A percentile compares a stretch with the other conserved stretches of the same genome.
phyloP scores from a whole-genome alignment of 495 filamentous ascomycete genomes.

The Bryoglossum gracile region DNA sequence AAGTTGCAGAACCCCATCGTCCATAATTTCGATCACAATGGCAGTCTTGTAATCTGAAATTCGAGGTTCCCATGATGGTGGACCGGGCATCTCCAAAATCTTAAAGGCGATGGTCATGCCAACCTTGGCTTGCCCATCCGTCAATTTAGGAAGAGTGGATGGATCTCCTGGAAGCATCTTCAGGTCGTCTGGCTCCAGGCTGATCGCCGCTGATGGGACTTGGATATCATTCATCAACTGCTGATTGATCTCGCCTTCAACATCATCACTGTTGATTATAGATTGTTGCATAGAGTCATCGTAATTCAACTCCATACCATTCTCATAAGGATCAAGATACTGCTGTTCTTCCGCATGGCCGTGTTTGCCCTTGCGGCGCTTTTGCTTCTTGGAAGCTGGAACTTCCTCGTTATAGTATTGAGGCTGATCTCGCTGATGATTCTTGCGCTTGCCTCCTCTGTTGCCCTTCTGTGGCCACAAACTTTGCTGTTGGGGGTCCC shows the following conservation, averaged over 20 bases:
- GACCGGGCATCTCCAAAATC: conserved; percentile 62
- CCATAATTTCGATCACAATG: conserved; percentile 44
- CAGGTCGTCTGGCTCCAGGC: conserved; percentile 47
- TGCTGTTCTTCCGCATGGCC: conserved; percentile 29
- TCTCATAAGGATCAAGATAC: conserved; percentile 45
- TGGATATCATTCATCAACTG: conserved; percentile 30
- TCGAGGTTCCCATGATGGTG: conserved; percentile 70
- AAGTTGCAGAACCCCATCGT: conserved; percentile 44
- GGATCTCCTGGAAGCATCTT: conserved; percentile 60
- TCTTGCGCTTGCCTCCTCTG: conserved; percentile 41
- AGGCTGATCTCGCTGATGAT: conserved; percentile 26
- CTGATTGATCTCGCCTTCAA: conserved; percentile 25
- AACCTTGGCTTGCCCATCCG: conserved; percentile 41
- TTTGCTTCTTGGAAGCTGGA: conserved; percentile 39
- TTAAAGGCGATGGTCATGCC: conserved; percentile 78
- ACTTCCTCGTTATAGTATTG: conserved; percentile 29
- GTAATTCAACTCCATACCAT: conserved; percentile 30
- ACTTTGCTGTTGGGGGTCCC: conserved; percentile 66
- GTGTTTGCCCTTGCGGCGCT: conserved; percentile 33
- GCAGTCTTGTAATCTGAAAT: conserved; percentile 63
- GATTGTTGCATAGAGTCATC: conserved; percentile 9
- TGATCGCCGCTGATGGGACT: conserved; percentile 25
- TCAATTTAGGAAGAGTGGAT: conserved; percentile 45
- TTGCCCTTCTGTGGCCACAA: conserved; percentile 27
- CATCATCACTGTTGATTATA: conserved; percentile 15